Evolutionary conservation across 202 grass and related monocot species (phyloP), one percentile per base, ranked within the genome.

Genomic region (Musa balbisiana): DNA sequence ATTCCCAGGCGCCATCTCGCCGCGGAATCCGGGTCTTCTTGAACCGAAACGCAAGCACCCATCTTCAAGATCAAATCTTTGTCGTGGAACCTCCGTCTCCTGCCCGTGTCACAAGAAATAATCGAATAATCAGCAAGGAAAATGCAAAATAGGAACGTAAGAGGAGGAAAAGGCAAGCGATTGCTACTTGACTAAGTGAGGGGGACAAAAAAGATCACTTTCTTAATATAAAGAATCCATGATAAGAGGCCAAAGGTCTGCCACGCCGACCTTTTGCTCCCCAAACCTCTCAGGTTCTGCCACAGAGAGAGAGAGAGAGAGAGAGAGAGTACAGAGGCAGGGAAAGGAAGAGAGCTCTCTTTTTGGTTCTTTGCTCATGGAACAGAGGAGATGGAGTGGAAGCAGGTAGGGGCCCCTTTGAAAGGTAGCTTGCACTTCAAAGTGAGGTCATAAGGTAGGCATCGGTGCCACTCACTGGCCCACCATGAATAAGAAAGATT

Each of bases 1-100:
- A 83, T 52, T 71, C 76, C 71, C 84, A 65, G 55, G 24, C 79
- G 75, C 68, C 60, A 29, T 16, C 79, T 76, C 55, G 76, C 66
- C 49, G 20, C 14, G 16, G 67, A 63, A 19, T 65, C 89, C 19
- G 82, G 51, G 59, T 88, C 82, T 74, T 84, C 89, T 15, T 88
- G 79, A 74, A 87, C 80, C 26, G 91, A 99, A 75, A 89, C 87
- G 77, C 91, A 99, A 74, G 87, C 81, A 77, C 95, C 95, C 95
- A 99, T 99, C 87, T 64, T 77, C 56, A 19, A 49, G 24, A 17
- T 22, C 19, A 49, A 33, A 75, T 59, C 22, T 12, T 66, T 56
- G 20, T 23, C 20, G 66, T 20, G 58, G 67, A 60, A 79, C 2
- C 24, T 74, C 68, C 56, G 60, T 77, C 62, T 74, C 62, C 71